Conservation (phyloP, 2,329 filamentous ascomycete species). For the Colletotrichum australisinense region DNA sequence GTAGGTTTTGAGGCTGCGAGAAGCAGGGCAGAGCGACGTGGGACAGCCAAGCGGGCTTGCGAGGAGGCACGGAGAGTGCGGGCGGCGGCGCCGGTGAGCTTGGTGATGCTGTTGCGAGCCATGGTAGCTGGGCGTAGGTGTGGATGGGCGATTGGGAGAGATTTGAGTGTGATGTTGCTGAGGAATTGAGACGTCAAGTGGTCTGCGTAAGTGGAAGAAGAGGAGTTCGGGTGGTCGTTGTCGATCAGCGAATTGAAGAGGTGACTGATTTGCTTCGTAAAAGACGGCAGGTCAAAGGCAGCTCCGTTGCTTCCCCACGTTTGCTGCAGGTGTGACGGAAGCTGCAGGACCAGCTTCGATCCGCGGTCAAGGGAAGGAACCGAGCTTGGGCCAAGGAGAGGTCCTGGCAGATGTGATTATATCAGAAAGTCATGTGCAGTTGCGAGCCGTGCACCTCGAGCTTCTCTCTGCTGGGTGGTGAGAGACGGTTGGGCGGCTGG, state of each 20-base stretch:
- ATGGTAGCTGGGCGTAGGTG: constrained; percentile 38
- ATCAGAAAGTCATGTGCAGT: constrained; percentile 36
- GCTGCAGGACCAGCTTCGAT: constrained; percentile 2
- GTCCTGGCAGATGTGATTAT: constrained; percentile 6
- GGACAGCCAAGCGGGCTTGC: constrained; percentile 37
- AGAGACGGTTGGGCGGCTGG: not conserved
- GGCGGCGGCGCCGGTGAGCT: constrained; percentile 51
- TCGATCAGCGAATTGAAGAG: not conserved
- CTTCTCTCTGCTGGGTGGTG: not conserved
- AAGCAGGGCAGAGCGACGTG: constrained; percentile 18
- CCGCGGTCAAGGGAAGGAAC: not conserved
- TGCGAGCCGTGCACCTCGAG: constrained; percentile 8
- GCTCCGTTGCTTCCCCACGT: constrained; percentile 35
- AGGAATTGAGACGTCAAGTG: not conserved
- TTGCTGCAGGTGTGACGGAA: constrained; percentile 18
- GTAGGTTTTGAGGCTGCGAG: constrained; percentile 22
- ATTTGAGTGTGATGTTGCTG: not conserved
- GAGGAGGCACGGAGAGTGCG: constrained; percentile 45
- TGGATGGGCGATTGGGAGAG: not conserved
- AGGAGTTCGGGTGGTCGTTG: not conserved
- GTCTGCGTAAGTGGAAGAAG: not conserved
- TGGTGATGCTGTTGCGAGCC: constrained; percentile 46
- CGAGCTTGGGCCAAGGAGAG: not conserved
- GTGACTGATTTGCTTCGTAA: not conserved
- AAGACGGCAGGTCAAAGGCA: constrained; percentile 3